Evolutionary conservation across 441 rosid species (phyloP), one percentile per base, ranked within the genome.

Genomic region (Aquilaria agallochum): DNA sequence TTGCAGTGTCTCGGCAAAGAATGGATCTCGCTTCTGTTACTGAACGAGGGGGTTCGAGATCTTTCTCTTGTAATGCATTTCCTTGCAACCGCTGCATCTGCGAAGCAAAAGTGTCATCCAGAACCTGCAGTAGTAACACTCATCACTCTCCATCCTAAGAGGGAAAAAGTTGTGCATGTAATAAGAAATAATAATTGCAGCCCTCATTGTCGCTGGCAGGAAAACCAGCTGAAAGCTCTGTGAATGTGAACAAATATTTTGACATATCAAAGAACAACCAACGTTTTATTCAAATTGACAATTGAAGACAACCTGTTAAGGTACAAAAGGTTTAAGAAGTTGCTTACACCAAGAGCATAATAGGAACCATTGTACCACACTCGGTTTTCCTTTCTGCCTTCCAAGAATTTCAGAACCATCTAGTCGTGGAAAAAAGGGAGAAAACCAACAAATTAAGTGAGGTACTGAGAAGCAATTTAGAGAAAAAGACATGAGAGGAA

Each of bases 21-120:
- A 95, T 95, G 9, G 98, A 92, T 58, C 98, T 87, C 72, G 98
- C 96, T 78, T 95, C 98, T 2, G 86, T 72, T 44, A 95, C 95
- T 0, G 98, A 95, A 30, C 96, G 90, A 45, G 97, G 97, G 40
- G 97, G 83, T 68, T 92, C 96, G 13, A 90, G 59, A 69, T 93
- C 98, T 63, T 85, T 94, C 49, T 94, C 98, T 60, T 90, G 93
- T 66, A 93, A 70, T 46, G 82, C 78, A 74, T 93, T 93, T 68
- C 98, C 96, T 59, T 81, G 79, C 62, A 87, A 70, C 53, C 90
- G 72, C 68, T 94, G 97, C 98, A 90, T 87, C 62, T 94, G 95
- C 44, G 96, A 90, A 63, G 96, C 98, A 42, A 89, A 88, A 1
- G 95, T 85, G 66, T 95, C 99, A 59, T 95, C 99, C 65, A 95